phyloP scores from a whole-genome alignment of 1,284 basidiomycete species.

The Trichosporon sp. region DNA sequence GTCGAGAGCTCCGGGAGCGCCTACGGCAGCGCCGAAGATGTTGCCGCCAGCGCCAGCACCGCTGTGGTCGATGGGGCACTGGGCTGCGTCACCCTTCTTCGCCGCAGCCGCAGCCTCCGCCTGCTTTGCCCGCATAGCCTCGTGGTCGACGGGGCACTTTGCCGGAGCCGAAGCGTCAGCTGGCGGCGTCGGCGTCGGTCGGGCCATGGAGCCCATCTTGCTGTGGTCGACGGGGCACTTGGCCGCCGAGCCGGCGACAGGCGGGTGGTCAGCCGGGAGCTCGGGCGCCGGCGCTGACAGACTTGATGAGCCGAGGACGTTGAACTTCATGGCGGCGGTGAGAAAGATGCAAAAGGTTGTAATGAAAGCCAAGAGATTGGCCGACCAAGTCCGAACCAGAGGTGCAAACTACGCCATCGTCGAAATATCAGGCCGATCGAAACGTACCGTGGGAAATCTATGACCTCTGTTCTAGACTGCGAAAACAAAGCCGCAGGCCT shows the following conservation, averaged over 20 bases:
- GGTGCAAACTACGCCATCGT: background rate
- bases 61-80: slow-evolving; percentile 44
- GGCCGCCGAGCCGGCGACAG: slow-evolving; percentile 17
- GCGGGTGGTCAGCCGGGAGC: slow-evolving; percentile 15
- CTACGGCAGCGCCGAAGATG: slow-evolving; percentile 8
- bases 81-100: slow-evolving; percentile 19
- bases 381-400: background rate
- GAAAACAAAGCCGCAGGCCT: background rate
- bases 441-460: background rate
- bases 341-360: background rate
- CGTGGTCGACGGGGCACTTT: slow-evolving; percentile 21
- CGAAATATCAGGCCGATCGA: background rate
- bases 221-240: slow-evolving; percentile 29
- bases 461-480: background rate
- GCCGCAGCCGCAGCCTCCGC: background rate
- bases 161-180: background rate
- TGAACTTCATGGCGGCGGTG: background rate
- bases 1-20: slow-evolving; percentile 52
- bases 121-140: slow-evolving; percentile 2
- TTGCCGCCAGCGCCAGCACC: slow-evolving; percentile 7
- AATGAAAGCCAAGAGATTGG: background rate
- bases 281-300: background rate
- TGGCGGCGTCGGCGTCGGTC: background rate
- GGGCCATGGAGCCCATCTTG: slow-evolving; percentile 9
- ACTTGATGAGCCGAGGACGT: background rate